A percentile compares a stretch with the other conserved stretches of the same genome.
Conservation (phyloP, 2,329 filamentous ascomycete genomes). For the Ploettnerulaceae sp. region DNA sequence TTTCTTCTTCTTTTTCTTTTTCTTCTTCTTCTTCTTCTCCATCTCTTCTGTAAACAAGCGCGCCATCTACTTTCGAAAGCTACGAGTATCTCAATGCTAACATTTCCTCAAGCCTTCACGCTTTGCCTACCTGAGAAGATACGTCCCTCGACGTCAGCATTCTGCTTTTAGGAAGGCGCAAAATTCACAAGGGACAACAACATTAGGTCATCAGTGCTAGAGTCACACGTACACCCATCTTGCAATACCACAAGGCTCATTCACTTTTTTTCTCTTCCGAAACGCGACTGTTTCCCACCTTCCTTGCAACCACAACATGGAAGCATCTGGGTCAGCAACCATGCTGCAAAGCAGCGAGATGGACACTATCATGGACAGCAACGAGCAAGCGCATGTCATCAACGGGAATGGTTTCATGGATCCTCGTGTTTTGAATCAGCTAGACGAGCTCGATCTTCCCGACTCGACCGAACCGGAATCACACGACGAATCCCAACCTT, state of each 20-base stretch:
- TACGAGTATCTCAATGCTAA: neutral
- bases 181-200: too few relatives aligned
- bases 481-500: constrained; percentile 14
- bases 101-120: neutral
- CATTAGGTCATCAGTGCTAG: too few relatives aligned
- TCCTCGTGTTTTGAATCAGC: constrained; percentile 21
- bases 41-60: neutral
- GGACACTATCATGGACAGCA: constrained; percentile 22
- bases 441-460: constrained; percentile 11
- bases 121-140: neutral
- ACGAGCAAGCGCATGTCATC: constrained; percentile 8
- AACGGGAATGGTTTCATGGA: constrained; percentile 26
- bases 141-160: too few relatives aligned
- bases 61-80: neutral
- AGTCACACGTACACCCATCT: too few relatives aligned
- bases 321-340: constrained; percentile 3
- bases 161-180: too few relatives aligned
- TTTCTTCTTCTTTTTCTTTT: too few relatives aligned
- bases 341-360: constrained; percentile 19
- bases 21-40: neutral
- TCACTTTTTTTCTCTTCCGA: too few relatives aligned
- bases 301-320: constrained; percentile 4
- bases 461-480: constrained; percentile 14
- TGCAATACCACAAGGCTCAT: neutral
- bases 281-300: neutral